A percentile compares a stretch with the other conserved stretches of the same genome.
Conservation (phyloP, 331 rosid genomes). For the Quercus tomentella region DNA sequence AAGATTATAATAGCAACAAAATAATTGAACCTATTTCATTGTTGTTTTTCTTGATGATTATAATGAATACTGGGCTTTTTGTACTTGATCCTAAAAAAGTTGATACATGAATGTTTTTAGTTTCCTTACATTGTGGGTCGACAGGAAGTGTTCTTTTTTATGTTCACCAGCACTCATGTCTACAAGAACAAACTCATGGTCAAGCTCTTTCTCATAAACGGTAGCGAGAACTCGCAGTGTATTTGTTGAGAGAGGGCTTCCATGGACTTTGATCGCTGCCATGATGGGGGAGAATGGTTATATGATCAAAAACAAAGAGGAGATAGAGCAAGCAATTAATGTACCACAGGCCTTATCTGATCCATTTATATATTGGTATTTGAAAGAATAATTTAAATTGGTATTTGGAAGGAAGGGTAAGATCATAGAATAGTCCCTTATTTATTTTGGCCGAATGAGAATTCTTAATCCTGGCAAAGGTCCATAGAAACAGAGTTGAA, state of each 20-base stretch:
- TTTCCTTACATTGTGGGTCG: slow-evolving; percentile 44
- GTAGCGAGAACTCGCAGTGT: slow-evolving; percentile 28
- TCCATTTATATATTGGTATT: too few relatives aligned
- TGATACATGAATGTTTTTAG: not conserved
- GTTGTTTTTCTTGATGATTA: too few relatives aligned
- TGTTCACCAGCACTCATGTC: slow-evolving; percentile 47
- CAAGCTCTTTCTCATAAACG: slow-evolving; percentile 52
- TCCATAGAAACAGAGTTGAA: too few relatives aligned
- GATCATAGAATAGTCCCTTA: too few relatives aligned
- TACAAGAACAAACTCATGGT: slow-evolving; percentile 46
- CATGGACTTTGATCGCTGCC: slow-evolving; percentile 53
- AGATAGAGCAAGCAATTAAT: not conserved
- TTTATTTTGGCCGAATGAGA: too few relatives aligned
- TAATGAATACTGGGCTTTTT: too few relatives aligned
- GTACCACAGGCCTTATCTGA: not conserved
- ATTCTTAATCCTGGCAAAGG: too few relatives aligned
- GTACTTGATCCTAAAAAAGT: not conserved
- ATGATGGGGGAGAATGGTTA: slow-evolving; percentile 8
- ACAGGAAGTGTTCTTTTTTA: slow-evolving; percentile 55
- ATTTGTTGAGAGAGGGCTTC: slow-evolving; percentile 37
- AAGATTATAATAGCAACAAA: not conserved
- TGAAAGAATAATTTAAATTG: too few relatives aligned
- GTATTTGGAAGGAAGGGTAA: not conserved
- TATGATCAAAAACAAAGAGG: not conserved
- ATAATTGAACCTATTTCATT: too few relatives aligned